Evolutionary conservation across 1,284 basidiomycete genomes (phyloP), one percentile per base, ranked within the genome.

Genomic region (Puccinia horiana): DNA sequence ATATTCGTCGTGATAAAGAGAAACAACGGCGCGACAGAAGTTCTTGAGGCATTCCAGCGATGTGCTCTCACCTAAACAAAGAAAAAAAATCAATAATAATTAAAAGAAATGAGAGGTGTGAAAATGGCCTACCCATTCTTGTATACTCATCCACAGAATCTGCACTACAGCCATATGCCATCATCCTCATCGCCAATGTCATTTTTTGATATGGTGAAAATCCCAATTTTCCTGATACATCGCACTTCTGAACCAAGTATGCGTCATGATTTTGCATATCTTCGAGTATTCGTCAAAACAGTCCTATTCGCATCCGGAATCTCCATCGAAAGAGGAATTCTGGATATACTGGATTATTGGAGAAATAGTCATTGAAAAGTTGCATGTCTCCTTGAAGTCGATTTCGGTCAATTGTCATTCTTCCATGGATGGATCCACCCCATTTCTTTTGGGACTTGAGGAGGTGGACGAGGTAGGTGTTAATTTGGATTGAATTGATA

Each of bases 201-300:
- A 73, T 47, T 52, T 73, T 73, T 47, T 37, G 42, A 73, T 3
- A 32, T n/a, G 40, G 29, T 11, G 70, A 49, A 32, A 73, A 73
- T 5, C 70, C 70, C 44, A 49, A 26, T n/a, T 26, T 11, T 29
- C 42, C 70, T 2, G 70, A 16, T 2, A 42, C 40, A 73, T 73
- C 18, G 32, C 63, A 18, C n/a, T 77, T 58, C 5, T 47, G 52
- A 14, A 65, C 23, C 12, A 67, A 77, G 23, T 77, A 77, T 1
- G 29, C n/a, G 35, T 77, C 26, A 0, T 67, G 4, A 14, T 84
- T 72, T 58, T 82, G 81, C 16, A 82, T 72, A 63, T 70, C 54
- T 40, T 70, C 42, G 6, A 49, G 47, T 12, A 75, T 74, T 26
- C 20, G n/a, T 14, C 16, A 42, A 26, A 82, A 74, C 23, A 58